phyloP scores from a whole-genome alignment of 148 eudicot species.

The Persicaria tinctoria region DNA sequence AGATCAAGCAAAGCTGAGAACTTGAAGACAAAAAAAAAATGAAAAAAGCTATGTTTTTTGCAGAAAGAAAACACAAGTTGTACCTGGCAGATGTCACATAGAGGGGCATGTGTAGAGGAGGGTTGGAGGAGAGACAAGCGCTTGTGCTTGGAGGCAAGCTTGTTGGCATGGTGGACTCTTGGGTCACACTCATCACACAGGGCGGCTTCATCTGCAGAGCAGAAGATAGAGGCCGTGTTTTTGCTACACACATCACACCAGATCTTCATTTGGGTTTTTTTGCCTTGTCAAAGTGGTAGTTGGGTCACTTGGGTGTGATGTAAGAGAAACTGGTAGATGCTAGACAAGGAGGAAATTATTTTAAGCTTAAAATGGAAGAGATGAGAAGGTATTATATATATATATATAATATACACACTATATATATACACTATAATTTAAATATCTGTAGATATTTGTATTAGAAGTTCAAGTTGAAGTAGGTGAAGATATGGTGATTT shows the following conservation, averaged over 20 bases:
- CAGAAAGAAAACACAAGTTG: background rate
- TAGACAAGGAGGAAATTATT: background rate
- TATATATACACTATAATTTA: no score
- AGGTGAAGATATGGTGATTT: background rate
- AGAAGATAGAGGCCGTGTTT: constrained; percentile 34
- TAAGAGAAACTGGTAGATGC: background rate
- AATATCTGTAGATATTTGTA: no score
- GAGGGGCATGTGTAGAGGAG: constrained; percentile 21
- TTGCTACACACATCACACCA: constrained; percentile 42
- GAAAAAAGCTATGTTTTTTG: background rate
- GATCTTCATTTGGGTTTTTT: constrained; percentile 30
- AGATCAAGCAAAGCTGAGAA: background rate
- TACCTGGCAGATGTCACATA: constrained; percentile 47
- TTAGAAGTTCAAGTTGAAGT: no score
- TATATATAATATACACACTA: no score
- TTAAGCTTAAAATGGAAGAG: background rate
- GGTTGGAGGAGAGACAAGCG: constrained; percentile 30
- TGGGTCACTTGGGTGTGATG: no score
- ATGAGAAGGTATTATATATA: background rate
- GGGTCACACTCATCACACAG: constrained; percentile 47
- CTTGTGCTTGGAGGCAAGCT: constrained; percentile 38
- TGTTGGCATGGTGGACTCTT: constrained; percentile 43
- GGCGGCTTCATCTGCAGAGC: constrained; percentile 53
- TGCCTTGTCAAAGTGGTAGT: background rate
- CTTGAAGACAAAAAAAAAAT: background rate